Evolutionary conservation across 2,329 filamentous ascomycete species (phyloP).

Genomic region (Emydomyces testavorans): DNA sequence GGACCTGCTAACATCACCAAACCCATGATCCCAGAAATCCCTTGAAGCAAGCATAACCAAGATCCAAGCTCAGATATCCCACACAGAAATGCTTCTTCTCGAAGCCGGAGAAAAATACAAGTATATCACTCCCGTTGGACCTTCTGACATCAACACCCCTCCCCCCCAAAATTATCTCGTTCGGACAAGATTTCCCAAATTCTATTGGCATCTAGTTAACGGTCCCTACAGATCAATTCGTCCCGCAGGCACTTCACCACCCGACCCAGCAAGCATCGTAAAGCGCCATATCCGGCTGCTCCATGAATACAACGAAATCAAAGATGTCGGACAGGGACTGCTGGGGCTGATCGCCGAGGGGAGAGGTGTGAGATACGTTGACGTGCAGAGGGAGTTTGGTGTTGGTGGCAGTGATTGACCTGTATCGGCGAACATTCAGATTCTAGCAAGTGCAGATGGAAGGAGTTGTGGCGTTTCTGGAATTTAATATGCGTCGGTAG

Average conservation of each 20-base stretch:
- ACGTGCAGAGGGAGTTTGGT: slow-evolving; percentile 34
- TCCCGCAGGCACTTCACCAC: slow-evolving; percentile 12
- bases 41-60: slow-evolving; percentile 40
- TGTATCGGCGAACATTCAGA: background rate
- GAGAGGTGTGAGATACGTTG: slow-evolving; percentile 44
- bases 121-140: slow-evolving; percentile 17
- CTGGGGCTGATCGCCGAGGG: slow-evolving; percentile 57
- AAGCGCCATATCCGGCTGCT: slow-evolving; percentile 53
- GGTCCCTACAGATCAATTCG: slow-evolving; percentile 6
- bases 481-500: no score
- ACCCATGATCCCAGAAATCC: slow-evolving; percentile 15
- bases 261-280: slow-evolving; percentile 43
- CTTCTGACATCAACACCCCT: background rate
- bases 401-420: slow-evolving; percentile 25
- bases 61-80: slow-evolving; percentile 35
- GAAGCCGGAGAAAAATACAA: slow-evolving; percentile 28
- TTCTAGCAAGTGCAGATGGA: background rate
- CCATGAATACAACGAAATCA: slow-evolving; percentile 60
- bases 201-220: background rate
- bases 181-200: background rate
- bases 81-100: slow-evolving; percentile 27
- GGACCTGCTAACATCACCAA: background rate
- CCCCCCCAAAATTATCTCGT: background rate
- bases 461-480: no score
- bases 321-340: slow-evolving; percentile 54